Base-by-base conservation (phyloP, 2,329 filamentous ascomycete genomes). In the Fusarium sp. region DNA sequence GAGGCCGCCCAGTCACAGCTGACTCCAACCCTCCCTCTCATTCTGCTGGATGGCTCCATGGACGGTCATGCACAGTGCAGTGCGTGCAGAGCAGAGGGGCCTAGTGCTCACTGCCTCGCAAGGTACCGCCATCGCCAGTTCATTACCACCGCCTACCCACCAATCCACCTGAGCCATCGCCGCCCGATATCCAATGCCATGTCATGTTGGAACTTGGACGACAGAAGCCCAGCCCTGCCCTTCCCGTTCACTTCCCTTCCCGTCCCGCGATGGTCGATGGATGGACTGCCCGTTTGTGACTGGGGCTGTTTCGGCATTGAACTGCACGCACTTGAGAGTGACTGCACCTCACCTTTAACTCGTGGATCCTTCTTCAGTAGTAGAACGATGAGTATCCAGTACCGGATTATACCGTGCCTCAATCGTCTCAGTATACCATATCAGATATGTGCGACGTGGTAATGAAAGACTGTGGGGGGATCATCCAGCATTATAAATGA, bases 41-140 rank as follows among this genome's bases (percentile, higher is more conserved):
- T 26, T 17, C 58, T 57, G 58, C 56, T 53, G 56, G 63, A 67
- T 64, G 65, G 62, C 63, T 67, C 59, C 62, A 63, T 65, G 13
- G 47, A 41, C 20, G 43, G 65, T 69, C 50, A 67, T 69, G 66
- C 65, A 69, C 66, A 61, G 65, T 68, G 61, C 26, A 28, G 28
- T 53, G 43, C 35, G 32, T 35, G 32, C 40, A 22, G 48, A 47
- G 48, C 51, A 37, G 33, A 37, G 17, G 33, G 17, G 17, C 28
- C 55, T 72, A 71, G 66, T 66, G 70, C 65, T 72, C 70, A 71
- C 70, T 72, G 59, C 70, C 70, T 65, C 61, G 55, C 46, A 65
- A 55, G 54, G 62, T 56, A 54, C 46, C 54, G 53, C 41, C 46
- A 53, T 53, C 28, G 22, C 40, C 26, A 19, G 60, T 46, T 32